Evolutionary conservation across 148 eudicot genomes (phyloP).

Genomic region (Limonium bicolor): DNA sequence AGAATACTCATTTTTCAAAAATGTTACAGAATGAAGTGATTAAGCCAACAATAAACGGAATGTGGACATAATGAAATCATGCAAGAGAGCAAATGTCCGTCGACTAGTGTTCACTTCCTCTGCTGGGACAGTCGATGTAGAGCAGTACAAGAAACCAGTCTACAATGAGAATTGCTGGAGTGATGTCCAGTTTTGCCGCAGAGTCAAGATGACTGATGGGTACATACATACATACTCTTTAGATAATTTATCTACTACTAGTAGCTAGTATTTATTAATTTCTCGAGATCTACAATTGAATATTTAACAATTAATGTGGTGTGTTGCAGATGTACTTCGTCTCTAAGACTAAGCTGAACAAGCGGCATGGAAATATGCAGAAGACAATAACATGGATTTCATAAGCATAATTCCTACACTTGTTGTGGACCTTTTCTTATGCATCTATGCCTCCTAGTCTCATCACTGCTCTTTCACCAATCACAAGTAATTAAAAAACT

Average conservation of each 20-base stretch:
- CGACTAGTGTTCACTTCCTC: constrained; percentile 75
- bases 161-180: constrained; percentile 74
- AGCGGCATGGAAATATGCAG: constrained; percentile 67
- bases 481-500: constrained; percentile 31
- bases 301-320: neutral
- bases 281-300: too few relatives aligned
- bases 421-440: constrained; percentile 80
- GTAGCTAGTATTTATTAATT: too few relatives aligned
- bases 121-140: constrained; percentile 68
- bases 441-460: constrained; percentile 81
- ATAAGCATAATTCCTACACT: constrained; percentile 67
- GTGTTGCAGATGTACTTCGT: constrained; percentile 73
- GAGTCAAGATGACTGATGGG: constrained; percentile 89
- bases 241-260: too few relatives aligned
- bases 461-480: constrained; percentile 66
- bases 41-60: constrained; percentile 67
- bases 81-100: constrained; percentile 53
- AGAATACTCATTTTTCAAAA: too few relatives aligned
- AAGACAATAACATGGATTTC: constrained; percentile 68
- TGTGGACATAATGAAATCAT: constrained; percentile 69
- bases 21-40: constrained; percentile 70
- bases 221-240: too few relatives aligned
- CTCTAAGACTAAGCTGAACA: constrained; percentile 75
- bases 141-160: constrained; percentile 26
- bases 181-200: constrained; percentile 47